Evolutionary conservation across 768 basidiomycete species (phyloP), one percentile per base, ranked within the genome.

Genomic region (Tricholoma sp.): DNA sequence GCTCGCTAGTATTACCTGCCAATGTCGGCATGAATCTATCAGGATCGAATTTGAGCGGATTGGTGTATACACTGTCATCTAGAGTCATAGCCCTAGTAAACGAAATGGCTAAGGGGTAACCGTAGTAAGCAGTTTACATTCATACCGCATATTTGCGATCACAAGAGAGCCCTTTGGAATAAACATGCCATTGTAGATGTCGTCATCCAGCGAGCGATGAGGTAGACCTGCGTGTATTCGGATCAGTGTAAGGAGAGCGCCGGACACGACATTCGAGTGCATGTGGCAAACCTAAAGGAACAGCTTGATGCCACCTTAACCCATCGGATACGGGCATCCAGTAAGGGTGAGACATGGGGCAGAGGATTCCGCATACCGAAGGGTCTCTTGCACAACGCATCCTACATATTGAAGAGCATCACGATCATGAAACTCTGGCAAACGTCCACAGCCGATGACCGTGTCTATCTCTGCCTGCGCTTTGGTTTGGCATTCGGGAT

Each of bases 41-140:
- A 2, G 69, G 63, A 7, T 64, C 37, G 39, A 75, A 75, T 14
- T 52, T 52, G 10, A 57, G 43, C 0, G 72, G 72, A 49, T 73
- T 55, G 3, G 57, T 59, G 51, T 71, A 74, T 29, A 67, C 61
- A 4, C 52, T 57, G 14, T 68, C 68, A 57, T 75, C 69, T 6
- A 63, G 62, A 9, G 66, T 65, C 43, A 72, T 71, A 16, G 61
- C 67, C 60, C 72, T 74, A 21, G 3, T 27, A 27, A 27, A 27
- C 24, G 24, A 27, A 35, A 22, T 3, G 11, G 12, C 11, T 37
- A 5, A 37, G 35, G 8, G 39, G 14, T 21, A 1, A 22, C 14
- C 31, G 8, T 32, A 5, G 6, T 32, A 2, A 32, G 31, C 31
- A 32, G 8, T 32, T 32, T 51, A 43, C 47, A 53, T 5, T 27